Evolutionary conservation across 1,284 basidiomycete species (phyloP), one percentile per base, ranked within the genome.

Genomic region (Golubevia pallescens): DNA sequence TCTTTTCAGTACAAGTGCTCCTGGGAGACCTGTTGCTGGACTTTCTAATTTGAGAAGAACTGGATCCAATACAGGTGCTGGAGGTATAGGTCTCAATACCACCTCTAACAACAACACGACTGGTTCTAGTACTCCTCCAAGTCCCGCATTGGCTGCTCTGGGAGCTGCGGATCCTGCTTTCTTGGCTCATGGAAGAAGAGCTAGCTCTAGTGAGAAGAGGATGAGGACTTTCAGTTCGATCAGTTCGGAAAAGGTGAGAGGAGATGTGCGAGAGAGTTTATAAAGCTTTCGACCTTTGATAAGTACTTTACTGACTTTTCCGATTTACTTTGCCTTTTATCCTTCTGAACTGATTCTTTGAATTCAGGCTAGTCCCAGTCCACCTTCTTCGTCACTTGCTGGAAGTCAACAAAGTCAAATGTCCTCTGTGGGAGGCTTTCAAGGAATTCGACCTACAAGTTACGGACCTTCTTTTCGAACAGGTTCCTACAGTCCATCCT

Each of bases 401-500:
- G 34, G 34, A 10, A 38, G 34, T 38, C 34, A 38, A 38, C 34
- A 38, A 10, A 38, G 34, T 38, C 34, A 38, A 10, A 4, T 38
- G 5, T 38, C 34, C 10, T 38, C 34, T 10, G n/a, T n/a, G n/a
- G 34, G 34, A 38, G 34, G 34, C 10, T 38, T 5, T 10, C 34
- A 4, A 38, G 34, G 5, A 38, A 38, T 5, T 38, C 34, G 34
- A 38, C 34, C 34, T 38, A 10, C 34, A 4, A 38, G 34, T 10
- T 38, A 5, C 10, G 34, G 34, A 38, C 34, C 60, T 0, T 7
- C 65, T 1, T 20, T 68, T 21, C 63, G 77, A 20, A 55, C 66
- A 0, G 71, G 72, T 23, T 77, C 77, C 1, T 79, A 71, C 60
- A 77, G 72, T 54, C 73, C 75, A 1, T 77, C 73, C 5, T 77